Percentiles rank a stretch among this genome's conserved stretches.
Conservation (phyloP, 2,329 filamentous ascomycete genomes). For the Pyrenochaeta sp. region DNA sequence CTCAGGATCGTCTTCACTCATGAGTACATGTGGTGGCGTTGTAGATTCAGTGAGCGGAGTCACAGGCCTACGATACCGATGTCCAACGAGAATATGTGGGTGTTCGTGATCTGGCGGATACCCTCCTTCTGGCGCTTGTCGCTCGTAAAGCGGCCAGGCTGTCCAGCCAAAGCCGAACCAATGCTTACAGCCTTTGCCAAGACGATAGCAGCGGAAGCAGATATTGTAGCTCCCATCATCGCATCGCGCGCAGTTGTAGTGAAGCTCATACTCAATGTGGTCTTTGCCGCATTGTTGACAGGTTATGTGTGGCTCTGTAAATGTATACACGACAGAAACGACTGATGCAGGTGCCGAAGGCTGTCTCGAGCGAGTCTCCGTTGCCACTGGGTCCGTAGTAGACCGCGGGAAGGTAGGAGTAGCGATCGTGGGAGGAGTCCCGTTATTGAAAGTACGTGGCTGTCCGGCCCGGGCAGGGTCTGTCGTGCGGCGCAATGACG, state of each 20-base stretch:
- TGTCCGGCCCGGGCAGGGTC: slow-evolving; percentile 36
- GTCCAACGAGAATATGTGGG: slow-evolving; percentile 62
- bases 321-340: slow-evolving; percentile 46
- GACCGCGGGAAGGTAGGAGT: slow-evolving; percentile 38
- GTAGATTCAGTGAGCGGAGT: slow-evolving; percentile 33
- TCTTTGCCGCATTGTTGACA: slow-evolving; percentile 75
- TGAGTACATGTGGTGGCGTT: slow-evolving; percentile 27
- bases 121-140: slow-evolving; percentile 52
- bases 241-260: slow-evolving; percentile 83
- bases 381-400: slow-evolving; percentile 37
- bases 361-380: slow-evolving; percentile 27
- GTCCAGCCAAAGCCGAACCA: slow-evolving; percentile 88
- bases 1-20: slow-evolving; percentile 73
- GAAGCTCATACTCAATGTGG: slow-evolving; percentile 84
- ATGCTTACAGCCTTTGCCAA: slow-evolving; percentile 78
- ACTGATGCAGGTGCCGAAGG: slow-evolving; percentile 20
- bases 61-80: slow-evolving; percentile 52
- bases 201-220: slow-evolving; percentile 81
- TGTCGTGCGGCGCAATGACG: slow-evolving; percentile 42
- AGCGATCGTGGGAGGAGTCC: slow-evolving; percentile 36
- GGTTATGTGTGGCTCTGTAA: slow-evolving; percentile 74
- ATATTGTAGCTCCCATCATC: slow-evolving; percentile 77
- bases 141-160: slow-evolving; percentile 72
- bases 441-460: slow-evolving; percentile 25
- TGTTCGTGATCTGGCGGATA: slow-evolving; percentile 53